Base-by-base conservation (phyloP, 768 basidiomycete genomes). In the Fomitopsis serialis region DNA sequence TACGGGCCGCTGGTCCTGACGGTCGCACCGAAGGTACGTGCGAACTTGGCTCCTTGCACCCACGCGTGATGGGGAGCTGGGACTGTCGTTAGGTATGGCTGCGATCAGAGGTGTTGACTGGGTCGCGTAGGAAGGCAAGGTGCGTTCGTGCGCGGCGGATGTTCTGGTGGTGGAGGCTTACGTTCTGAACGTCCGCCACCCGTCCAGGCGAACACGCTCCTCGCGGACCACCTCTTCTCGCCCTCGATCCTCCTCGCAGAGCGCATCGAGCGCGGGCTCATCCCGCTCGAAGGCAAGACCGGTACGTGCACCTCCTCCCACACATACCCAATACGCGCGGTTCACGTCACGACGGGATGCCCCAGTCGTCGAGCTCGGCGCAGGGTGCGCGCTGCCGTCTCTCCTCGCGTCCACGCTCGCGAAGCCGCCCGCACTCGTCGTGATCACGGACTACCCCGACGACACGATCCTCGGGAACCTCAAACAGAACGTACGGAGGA, bases 151-250 rank as follows among this genome's bases (percentile, higher is more conserved):
- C 44, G 21, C 45, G 6, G n/a, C n/a, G n/a, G n/a, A n/a, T n/a
- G n/a, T n/a, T n/a, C n/a, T 12, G 19, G n/a, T 2, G 19, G 42
- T n/a, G n/a, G 24, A 22, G 29, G 48, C 48, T 34, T 27, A 45
- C 55, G 48, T 29, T 48, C 54, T 40, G 42, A 32, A 32, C 29
- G 6, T 11, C 11, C 29, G 5, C 29, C 11, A 11, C 29, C 11
- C 11, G 29, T 60, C 46, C 25, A 87, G 85, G 82, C 85, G 25
- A 86, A 81, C 55, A 85, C 84, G 13, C 73, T 87, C 10, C 72
- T 89, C 21, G 87, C 85, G 46, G 85, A 89, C 66, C 84, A 85
- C 56, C 71, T 88, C 2, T 89, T 88, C 64, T 88, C 83, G 36
- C 86, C 84, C 15, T 77, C 80, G 9, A 72, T 89, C 8, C 76